Evolutionary conservation across 2,329 filamentous ascomycete genomes (phyloP).

Genomic region (Apiospora sp.): DNA sequence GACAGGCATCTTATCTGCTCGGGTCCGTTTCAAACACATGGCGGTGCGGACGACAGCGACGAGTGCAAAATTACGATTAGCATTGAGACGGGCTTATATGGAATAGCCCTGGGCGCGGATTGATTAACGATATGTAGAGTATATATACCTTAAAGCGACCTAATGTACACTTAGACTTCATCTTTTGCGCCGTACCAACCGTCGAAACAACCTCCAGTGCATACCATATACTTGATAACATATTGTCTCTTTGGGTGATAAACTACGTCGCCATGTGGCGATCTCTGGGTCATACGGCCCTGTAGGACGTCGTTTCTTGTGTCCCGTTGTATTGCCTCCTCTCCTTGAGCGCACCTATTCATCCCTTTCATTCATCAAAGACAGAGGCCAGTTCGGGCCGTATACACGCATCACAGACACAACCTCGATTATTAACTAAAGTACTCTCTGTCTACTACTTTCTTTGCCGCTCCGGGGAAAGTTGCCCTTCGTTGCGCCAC

Average conservation of each 20-base stretch:
- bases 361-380: not conserved
- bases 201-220: not conserved
- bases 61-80: not conserved
- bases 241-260: too few species aligned
- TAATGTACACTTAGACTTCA: not conserved
- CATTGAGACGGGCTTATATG: not conserved
- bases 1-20: not conserved
- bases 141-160: not conserved
- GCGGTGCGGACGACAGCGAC: too few species aligned
- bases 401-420: not conserved
- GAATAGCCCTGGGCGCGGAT: not conserved
- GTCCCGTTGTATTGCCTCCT: not conserved
- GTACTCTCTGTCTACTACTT: slow-evolving; percentile 4
- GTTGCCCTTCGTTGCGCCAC: not conserved
- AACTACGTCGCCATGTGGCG: too few species aligned
- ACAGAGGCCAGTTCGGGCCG: not conserved
- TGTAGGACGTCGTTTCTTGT: too few species aligned
- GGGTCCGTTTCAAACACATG: not conserved
- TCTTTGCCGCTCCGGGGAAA: not conserved
- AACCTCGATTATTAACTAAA: slow-evolving; percentile 6
- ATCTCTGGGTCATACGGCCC: too few species aligned
- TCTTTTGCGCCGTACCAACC: not conserved
- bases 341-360: not conserved
- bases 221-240: not conserved
- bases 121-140: not conserved